Evolutionary conservation across 305 asterid genomes (phyloP).

Genomic region (Fraxinus floribunda): DNA sequence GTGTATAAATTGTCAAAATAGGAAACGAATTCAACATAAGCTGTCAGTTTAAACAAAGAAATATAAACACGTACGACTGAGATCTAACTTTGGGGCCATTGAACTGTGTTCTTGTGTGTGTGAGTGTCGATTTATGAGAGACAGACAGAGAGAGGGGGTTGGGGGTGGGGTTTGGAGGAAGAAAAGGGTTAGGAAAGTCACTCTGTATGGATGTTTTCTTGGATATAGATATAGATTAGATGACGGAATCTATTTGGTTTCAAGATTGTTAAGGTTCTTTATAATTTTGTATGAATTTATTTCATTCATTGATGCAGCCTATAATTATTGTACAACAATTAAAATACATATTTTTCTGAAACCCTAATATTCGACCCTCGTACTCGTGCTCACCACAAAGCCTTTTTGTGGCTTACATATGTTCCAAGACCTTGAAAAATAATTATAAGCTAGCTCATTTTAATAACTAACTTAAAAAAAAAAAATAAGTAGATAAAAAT

Average conservation of each 20-base stretch:
- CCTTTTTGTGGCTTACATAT: neutral
- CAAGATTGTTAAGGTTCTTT: slow-evolving; percentile 2
- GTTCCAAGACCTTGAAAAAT: neutral
- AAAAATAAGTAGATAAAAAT: neutral
- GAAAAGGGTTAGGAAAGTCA: slow-evolving; percentile 15
- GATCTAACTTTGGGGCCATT: neutral
- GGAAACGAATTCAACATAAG: neutral
- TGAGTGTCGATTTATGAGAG: neutral
- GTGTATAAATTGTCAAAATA: neutral
- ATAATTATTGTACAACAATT: neutral
- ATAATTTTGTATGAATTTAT: neutral
- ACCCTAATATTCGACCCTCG: slow-evolving; percentile 2
- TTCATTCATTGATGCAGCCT: neutral
- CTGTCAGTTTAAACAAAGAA: neutral
- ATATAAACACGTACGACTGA: neutral
- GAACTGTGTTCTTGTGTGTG: neutral
- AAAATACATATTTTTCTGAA: neutral
- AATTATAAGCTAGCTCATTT: neutral
- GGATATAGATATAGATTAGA: neutral
- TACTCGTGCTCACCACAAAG: neutral
- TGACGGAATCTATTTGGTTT: neutral
- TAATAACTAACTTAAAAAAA: neutral
- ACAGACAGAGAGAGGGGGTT: neutral
- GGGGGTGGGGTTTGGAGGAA: neutral
- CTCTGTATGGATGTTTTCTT: slow-evolving; percentile 17